These are phyloP conservation scores for Inonotus obliquus DNA, from an alignment of 1,284 basidiomycete genomes.

Conservation along the genomic window DNA sequence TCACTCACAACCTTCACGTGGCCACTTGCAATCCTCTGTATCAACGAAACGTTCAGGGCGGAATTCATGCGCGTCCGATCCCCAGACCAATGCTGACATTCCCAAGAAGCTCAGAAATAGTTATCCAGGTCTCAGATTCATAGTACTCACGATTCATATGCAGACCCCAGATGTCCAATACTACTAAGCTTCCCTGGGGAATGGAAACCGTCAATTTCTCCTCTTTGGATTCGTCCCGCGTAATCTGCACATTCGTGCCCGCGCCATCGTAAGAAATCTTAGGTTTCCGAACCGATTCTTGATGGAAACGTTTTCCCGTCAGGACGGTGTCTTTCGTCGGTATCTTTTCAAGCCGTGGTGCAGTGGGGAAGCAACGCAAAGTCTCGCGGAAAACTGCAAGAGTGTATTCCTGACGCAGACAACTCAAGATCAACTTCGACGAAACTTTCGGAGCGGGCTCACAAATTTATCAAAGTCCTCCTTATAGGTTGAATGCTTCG, in stretches of 20 bases:
- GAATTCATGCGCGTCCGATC: constrained; percentile 38
- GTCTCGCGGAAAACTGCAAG: constrained; percentile 32
- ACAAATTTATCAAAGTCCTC: constrained; percentile 26
- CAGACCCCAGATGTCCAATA: constrained; percentile 36
- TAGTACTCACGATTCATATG: constrained; percentile 28
- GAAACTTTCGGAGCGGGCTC: constrained; percentile 1
- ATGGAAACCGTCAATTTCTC: constrained; percentile 34
- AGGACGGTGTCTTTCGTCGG: constrained; percentile 33
- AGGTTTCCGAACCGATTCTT: neutral
- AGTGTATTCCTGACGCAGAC: constrained; percentile 20
- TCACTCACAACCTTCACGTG: constrained; percentile 29
- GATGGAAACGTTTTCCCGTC: constrained; percentile 31
- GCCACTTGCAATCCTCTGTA: constrained; percentile 34
- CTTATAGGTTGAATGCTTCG: constrained; percentile 12
- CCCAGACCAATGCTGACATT: constrained; percentile 35
- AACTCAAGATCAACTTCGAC: neutral
- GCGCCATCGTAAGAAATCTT: constrained; percentile 4
- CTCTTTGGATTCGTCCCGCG: constrained; percentile 26
- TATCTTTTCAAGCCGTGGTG: constrained; percentile 37
- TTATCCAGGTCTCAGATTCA: neutral
- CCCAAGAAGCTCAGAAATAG: neutral
- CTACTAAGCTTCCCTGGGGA: constrained; percentile 33
- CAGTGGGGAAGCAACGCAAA: constrained; percentile 31
- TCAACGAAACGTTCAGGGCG: constrained; percentile 46
- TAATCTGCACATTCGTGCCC: constrained; percentile 5